Evolutionary conservation across 1,284 basidiomycete species (phyloP).

Genomic region (Irpex rosettiformis): DNA sequence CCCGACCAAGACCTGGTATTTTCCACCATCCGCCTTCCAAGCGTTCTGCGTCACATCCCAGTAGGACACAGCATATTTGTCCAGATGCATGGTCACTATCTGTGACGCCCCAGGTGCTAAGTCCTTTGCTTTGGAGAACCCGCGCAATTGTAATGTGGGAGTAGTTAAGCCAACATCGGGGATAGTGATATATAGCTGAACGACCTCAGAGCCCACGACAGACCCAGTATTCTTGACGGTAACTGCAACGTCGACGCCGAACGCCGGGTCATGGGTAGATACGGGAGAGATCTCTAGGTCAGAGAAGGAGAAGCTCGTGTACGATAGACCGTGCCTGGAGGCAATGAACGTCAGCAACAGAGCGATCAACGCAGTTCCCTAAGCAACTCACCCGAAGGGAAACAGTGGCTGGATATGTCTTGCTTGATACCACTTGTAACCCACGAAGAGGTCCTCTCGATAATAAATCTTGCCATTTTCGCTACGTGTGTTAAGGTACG

Average conservation of each 20-base stretch:
- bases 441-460: constrained; percentile 65
- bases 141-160: constrained; percentile 54
- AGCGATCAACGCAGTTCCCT: not conserved
- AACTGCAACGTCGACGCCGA: constrained; percentile 36
- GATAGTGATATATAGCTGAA: constrained; percentile 65
- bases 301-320: constrained; percentile 62
- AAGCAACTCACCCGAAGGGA: constrained; percentile 56
- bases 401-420: constrained; percentile 56
- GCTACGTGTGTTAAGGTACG: constrained; percentile 55
- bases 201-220: constrained; percentile 57
- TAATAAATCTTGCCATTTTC: constrained; percentile 66
- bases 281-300: constrained; percentile 36
- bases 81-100: constrained; percentile 43
- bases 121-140: constrained; percentile 53
- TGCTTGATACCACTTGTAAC: constrained; percentile 70
- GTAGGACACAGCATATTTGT: constrained; percentile 58
- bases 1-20: constrained; percentile 45
- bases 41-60: constrained; percentile 44
- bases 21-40: constrained; percentile 44
- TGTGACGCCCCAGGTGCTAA: constrained; percentile 41
- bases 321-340: constrained; percentile 63
- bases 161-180: constrained; percentile 51
- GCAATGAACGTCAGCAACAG: constrained; percentile 13
- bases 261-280: constrained; percentile 27
- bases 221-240: constrained; percentile 56